Conservation (phyloP, 2,329 filamentous ascomycete species). For the Alternaria atra region DNA sequence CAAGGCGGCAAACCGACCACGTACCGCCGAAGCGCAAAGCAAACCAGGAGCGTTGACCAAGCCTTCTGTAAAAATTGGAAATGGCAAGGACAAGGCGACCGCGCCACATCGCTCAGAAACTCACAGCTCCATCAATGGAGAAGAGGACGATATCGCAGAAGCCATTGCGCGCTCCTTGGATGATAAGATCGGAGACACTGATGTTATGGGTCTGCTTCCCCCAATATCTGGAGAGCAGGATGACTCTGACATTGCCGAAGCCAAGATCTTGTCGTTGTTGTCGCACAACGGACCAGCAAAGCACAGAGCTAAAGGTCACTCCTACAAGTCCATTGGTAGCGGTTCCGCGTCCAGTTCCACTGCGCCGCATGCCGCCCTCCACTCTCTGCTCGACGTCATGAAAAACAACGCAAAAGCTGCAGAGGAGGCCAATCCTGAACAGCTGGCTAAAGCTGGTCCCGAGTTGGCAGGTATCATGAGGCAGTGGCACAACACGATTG, state of each 20-base stretch:
- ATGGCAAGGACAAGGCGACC: neutral
- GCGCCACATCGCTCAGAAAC: neutral
- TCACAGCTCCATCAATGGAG: neutral
- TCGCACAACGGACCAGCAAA: neutral
- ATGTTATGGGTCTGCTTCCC: neutral
- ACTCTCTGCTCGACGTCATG: neutral
- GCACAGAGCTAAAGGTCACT: neutral
- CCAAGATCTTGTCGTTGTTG: conserved; percentile 3
- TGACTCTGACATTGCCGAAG: conserved; percentile 3
- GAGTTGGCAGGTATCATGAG: neutral
- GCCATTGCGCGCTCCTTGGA: conserved; percentile 13
- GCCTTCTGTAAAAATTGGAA: neutral
- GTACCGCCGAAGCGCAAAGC: neutral
- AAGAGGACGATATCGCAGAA: conserved; percentile 11
- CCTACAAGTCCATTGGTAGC: conserved; percentile 5
- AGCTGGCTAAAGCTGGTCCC: neutral
- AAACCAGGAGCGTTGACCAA: neutral
- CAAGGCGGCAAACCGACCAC: neutral
- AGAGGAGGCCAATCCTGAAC: neutral
- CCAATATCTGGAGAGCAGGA: neutral
- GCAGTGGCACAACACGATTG: conserved; percentile 1
- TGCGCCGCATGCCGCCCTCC: neutral
- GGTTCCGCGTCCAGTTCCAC: neutral
- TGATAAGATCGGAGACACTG: neutral
- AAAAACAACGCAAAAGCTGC: neutral